A percentile compares a stretch with the other conserved stretches of the same genome.
These are phyloP conservation scores for Limonium bicolor DNA, from an alignment of 148 eudicot species.

Conservation along the genomic window DNA sequence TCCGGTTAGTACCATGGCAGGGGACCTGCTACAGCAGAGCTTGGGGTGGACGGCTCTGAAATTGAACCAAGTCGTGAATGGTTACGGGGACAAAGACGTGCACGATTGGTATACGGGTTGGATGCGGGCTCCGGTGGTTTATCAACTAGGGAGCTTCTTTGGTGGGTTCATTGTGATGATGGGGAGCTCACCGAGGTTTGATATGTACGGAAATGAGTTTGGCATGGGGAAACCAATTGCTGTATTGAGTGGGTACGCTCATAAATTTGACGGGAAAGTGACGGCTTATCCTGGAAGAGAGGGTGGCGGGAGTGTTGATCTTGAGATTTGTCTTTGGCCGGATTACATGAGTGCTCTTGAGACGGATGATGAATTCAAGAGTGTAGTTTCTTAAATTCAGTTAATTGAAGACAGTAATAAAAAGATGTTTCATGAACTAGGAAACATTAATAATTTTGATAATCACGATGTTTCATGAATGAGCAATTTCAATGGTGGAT, in stretches of 20 bases:
- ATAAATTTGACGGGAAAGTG: constrained; percentile 50
- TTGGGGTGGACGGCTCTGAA: background rate
- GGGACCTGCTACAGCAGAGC: background rate
- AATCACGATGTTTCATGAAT: too few species aligned
- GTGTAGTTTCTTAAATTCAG: constrained; percentile 19
- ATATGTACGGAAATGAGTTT: constrained; percentile 67
- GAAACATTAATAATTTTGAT: too few species aligned
- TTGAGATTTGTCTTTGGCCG: constrained; percentile 54
- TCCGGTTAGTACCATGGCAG: background rate
- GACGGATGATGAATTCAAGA: constrained; percentile 39
- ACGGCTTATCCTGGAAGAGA: constrained; percentile 42
- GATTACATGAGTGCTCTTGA: constrained; percentile 40
- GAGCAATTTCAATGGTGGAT: too few species aligned
- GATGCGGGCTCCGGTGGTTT: background rate
- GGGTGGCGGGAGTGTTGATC: constrained; percentile 45
- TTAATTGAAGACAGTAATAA: too few species aligned
- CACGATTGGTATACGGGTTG: background rate
- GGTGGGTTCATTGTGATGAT: background rate
- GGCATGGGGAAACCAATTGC: constrained; percentile 61
- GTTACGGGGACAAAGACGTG: background rate
- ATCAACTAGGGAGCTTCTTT: background rate
- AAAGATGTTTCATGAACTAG: too few species aligned
- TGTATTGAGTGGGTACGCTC: constrained; percentile 39
- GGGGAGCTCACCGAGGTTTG: constrained; percentile 19
- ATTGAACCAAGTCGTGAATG: background rate